Evolutionary conservation across 805 yeast genomes (phyloP).

Genomic region (Jamesozyma lodderae): DNA sequence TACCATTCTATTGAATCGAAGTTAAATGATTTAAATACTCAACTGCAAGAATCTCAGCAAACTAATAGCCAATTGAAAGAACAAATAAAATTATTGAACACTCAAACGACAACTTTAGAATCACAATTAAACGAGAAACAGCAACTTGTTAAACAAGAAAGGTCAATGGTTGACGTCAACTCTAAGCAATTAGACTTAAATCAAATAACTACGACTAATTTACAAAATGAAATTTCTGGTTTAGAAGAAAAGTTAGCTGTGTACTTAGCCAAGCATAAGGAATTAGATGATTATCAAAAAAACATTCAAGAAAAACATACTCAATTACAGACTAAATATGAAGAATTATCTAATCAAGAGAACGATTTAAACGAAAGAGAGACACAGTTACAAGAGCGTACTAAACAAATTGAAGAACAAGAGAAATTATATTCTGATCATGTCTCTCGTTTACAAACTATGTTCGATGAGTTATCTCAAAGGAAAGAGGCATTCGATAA

Average conservation of each 20-base stretch:
- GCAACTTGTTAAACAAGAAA: slow-evolving; percentile 50
- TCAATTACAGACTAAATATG: slow-evolving; percentile 25
- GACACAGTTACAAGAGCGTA: slow-evolving; percentile 29
- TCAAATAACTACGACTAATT: slow-evolving; percentile 39
- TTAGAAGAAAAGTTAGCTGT: slow-evolving; percentile 23
- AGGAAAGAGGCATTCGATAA: slow-evolving; percentile 32
- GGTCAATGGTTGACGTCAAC: slow-evolving; percentile 54
- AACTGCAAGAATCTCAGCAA: slow-evolving; percentile 59
- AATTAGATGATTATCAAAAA: slow-evolving; percentile 33
- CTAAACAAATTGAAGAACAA: slow-evolving; percentile 30
- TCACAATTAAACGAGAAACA: slow-evolving; percentile 44
- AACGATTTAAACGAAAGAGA: slow-evolving; percentile 30
- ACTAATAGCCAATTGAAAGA: slow-evolving; percentile 60
- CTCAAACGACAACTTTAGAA: slow-evolving; percentile 53
- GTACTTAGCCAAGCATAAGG: slow-evolving; percentile 26
- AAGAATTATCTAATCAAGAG: slow-evolving; percentile 31
- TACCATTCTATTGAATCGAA: slow-evolving; percentile 61
- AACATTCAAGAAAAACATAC: slow-evolving; percentile 31
- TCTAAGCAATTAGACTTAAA: slow-evolving; percentile 60
- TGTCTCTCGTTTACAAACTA: slow-evolving; percentile 29
- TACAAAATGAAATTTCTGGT: slow-evolving; percentile 36
- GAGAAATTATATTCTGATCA: slow-evolving; percentile 32
- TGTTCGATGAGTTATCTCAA: slow-evolving; percentile 30
- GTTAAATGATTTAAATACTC: slow-evolving; percentile 49
- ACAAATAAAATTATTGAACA: slow-evolving; percentile 54